Evolutionary conservation across 1,284 basidiomycete species (phyloP), one percentile per base, ranked within the genome.

Genomic region (Grifola frondosa): DNA sequence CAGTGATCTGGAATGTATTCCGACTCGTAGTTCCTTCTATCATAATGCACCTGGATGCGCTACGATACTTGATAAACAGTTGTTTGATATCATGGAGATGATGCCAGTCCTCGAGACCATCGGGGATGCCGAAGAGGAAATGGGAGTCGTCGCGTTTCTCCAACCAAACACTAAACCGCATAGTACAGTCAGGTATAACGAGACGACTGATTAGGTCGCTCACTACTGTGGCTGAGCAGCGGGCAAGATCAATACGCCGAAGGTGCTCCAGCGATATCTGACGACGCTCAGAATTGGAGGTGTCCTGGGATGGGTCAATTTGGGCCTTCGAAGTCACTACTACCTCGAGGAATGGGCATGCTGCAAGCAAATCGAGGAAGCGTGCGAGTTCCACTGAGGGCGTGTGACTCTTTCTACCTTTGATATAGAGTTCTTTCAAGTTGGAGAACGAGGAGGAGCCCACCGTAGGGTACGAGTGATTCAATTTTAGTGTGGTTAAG

Each of bases 31-130:
- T 37, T 25, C 59, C 60, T 20, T 48, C 44, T 47, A 63, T 49
- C 47, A 61, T 46, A 23, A 61, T 46, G 50, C 62, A 60, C 54
- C 65, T 64, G 35, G 59, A 57, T 37, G 47, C 41, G 46, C 52
- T 57, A 23, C 56, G 43, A 44, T 46, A 62, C 11, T 54, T 37
- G 23, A 63, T 44, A 37, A 54, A 54, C 42, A 63, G 48, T 39
- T 52, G 53, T 19, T 48, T 53, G 37, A 63, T 55, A 44, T 56
- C 54, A 22, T 50, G 58, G 22, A 63, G 45, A 15, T 53, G 54
- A 32, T 59, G 59, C 11, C 37, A 44, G 9, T 44, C 47, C 20
- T 52, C 44, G 23, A 62, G 53, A 35, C 48, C 45, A 20, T 54
- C 50, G 5, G 59, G 60, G 2, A 63, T 45, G 25, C 62, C 62